Conservation (phyloP, 495 filamentous ascomycete genomes). For the Rhypophila decipiens region DNA sequence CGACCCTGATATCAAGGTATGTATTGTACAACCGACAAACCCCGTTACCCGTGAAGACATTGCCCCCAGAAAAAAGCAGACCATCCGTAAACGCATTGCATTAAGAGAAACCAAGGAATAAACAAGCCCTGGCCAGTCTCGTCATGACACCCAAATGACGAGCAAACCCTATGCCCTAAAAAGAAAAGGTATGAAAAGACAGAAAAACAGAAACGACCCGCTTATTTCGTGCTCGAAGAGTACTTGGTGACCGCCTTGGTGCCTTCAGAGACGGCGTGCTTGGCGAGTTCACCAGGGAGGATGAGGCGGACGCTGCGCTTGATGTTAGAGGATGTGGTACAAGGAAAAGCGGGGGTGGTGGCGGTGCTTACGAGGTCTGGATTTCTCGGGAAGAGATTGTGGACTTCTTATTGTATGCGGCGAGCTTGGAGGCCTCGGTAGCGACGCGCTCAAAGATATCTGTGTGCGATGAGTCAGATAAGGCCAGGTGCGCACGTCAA, state of each 20-base stretch:
- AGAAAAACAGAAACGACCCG: conserved; percentile 26
- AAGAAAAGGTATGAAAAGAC: conserved; percentile 32
- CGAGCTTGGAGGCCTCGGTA: conserved; percentile 97
- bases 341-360: background rate
- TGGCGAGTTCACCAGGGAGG: conserved; percentile 95
- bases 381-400: conserved; percentile 99
- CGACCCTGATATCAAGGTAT: conserved; percentile 53
- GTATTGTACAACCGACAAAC: conserved; percentile 76
- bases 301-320: conserved; percentile 79
- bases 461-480: conserved; percentile 36
- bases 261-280: conserved; percentile 98
- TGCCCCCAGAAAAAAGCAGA: conserved; percentile 69
- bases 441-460: conserved; percentile 99
- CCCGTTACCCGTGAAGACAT: conserved; percentile 66
- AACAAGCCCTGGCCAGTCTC: conserved; percentile 56
- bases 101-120: conserved; percentile 62
- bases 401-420: conserved; percentile 99
- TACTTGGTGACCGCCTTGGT: conserved; percentile 99
- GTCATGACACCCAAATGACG: conserved; percentile 55
- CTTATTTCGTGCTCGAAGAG: conserved; percentile 98
- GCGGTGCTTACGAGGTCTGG: conserved; percentile 74
- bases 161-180: conserved; percentile 48
- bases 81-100: conserved; percentile 85
- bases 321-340: conserved; percentile 7
- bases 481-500: too few relatives aligned